These are phyloP conservation scores for Candida manassasensis DNA, from an alignment of 805 yeast genomes.

Conservation along the genomic window DNA sequence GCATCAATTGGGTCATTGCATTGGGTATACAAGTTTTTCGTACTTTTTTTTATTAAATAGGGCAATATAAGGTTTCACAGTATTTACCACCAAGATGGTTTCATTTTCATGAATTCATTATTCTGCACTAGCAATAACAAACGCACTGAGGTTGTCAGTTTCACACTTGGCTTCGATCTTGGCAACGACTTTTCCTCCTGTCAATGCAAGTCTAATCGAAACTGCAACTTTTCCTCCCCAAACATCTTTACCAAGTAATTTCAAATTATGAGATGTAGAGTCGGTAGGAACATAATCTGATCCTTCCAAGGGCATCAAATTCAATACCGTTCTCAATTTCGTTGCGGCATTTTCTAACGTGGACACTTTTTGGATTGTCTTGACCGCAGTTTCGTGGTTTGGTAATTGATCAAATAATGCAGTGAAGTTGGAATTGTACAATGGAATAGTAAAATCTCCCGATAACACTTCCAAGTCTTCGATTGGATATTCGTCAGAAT, in stretches of 20 bases:
- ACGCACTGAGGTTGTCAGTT: conserved; percentile 43
- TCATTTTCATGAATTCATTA: no score
- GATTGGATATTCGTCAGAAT: conserved; percentile 88
- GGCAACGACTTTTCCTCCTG: conserved; percentile 56
- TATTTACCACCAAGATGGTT: no score
- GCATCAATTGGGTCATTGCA: no score
- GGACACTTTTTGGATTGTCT: conserved; percentile 49
- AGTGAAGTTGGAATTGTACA: conserved; percentile 73
- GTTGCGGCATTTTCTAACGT: conserved; percentile 41
- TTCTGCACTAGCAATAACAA: conserved; percentile 44
- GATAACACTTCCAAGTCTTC: conserved; percentile 70
- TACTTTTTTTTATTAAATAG: not conserved
- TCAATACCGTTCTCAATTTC: conserved; percentile 47
- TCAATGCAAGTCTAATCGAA: conserved; percentile 44
- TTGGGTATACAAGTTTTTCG: no score
- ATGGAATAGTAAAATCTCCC: conserved; percentile 79
- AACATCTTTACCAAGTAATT: conserved; percentile 75
- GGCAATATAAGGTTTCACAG: not conserved
- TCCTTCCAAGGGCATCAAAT: conserved; percentile 62
- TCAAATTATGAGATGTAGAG: conserved; percentile 64
- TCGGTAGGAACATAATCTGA: conserved; percentile 60
- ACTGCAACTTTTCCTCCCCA: conserved; percentile 55
- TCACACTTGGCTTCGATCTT: conserved; percentile 50
- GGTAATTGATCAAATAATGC: conserved; percentile 69
- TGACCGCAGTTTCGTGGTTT: conserved; percentile 58